phyloP scores from a whole-genome alignment of 805 yeast genomes.

The Saturnispora zaruensis region DNA sequence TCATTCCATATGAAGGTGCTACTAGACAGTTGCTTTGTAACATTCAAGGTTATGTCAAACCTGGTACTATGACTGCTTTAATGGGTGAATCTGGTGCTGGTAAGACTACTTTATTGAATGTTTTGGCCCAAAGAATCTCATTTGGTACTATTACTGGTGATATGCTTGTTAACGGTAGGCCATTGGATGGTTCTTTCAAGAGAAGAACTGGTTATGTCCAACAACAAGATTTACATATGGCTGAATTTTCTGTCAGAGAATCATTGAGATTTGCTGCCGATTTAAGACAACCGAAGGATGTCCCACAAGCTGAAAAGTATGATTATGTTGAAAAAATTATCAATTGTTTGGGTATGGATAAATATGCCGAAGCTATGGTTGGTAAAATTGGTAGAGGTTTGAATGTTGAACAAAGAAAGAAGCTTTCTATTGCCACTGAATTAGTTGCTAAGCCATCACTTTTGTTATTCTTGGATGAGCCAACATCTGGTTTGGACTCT shows the following conservation, averaged over 20 bases:
- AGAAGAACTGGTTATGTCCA: constrained; percentile 50
- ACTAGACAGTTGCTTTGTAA: constrained; percentile 35
- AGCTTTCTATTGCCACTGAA: constrained; percentile 47
- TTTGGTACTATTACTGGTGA: constrained; percentile 49
- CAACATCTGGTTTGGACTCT: constrained; percentile 52
- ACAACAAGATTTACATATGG: constrained; percentile 46
- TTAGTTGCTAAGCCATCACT: constrained; percentile 46
- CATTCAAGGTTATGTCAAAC: constrained; percentile 37
- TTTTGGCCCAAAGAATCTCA: constrained; percentile 42
- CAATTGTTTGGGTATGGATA: constrained; percentile 32
- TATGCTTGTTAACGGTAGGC: constrained; percentile 45
- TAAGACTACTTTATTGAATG: constrained; percentile 47
- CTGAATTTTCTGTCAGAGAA: constrained; percentile 45
- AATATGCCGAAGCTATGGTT: constrained; percentile 43
- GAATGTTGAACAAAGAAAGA: constrained; percentile 46
- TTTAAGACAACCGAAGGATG: constrained; percentile 36
- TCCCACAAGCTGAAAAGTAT: constrained; percentile 31
- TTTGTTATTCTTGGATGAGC: constrained; percentile 48
- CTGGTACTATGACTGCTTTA: constrained; percentile 49
- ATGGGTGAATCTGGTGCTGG: constrained; percentile 63
- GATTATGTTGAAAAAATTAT: constrained; percentile 38
- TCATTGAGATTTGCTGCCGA: constrained; percentile 42
- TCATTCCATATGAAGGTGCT: constrained; percentile 40
- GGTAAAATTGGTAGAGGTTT: constrained; percentile 41
- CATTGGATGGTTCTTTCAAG: constrained; percentile 41